A percentile compares a stretch with the other conserved stretches of the same genome.
phyloP scores from a whole-genome alignment of 2,329 filamentous ascomycete genomes.

The Phoma herbarum region DNA sequence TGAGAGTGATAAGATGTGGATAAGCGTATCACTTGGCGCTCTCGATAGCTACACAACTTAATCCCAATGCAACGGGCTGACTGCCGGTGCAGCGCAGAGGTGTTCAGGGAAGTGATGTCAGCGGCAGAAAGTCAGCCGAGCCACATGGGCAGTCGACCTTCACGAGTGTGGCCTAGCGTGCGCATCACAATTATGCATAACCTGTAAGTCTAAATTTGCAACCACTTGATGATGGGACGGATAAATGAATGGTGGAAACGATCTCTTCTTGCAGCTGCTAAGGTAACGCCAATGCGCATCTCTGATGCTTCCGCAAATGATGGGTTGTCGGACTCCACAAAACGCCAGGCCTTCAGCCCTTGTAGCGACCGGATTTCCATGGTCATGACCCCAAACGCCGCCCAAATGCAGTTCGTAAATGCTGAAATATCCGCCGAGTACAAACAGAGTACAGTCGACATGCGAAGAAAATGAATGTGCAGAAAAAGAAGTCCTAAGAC shows the following conservation, averaged over 20 bases:
- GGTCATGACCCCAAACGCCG: slow-evolving; percentile 34
- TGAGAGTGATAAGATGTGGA: background rate
- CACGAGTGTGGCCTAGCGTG: slow-evolving; percentile 20
- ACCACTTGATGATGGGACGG: background rate
- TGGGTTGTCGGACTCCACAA: background rate
- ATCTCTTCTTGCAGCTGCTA: slow-evolving; percentile 3
- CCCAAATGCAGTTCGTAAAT: slow-evolving; percentile 41
- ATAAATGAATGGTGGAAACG: background rate
- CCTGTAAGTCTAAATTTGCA: slow-evolving; percentile 26
- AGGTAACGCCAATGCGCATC: slow-evolving; percentile 2
- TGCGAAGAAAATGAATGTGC: slow-evolving; percentile 8
- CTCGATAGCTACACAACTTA: background rate
- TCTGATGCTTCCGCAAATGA: slow-evolving; percentile 2
- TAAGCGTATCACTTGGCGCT: background rate
- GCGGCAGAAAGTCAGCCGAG: slow-evolving; percentile 1
- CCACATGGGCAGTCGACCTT: background rate
- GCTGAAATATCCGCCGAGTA: slow-evolving; percentile 23
- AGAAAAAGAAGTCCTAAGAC: slow-evolving; percentile 27
- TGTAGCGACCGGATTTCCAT: slow-evolving; percentile 10
- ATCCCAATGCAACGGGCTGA: background rate
- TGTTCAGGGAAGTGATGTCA: slow-evolving; percentile 16
- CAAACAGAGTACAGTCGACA: slow-evolving; percentile 8
- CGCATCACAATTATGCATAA: slow-evolving; percentile 25
- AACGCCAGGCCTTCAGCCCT: slow-evolving; percentile 20
- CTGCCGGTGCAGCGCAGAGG: background rate